Percentiles rank a stretch among this genome's conserved stretches.
Conservation (phyloP, 2,329 filamentous ascomycete species). For the Alternaria brassicicola region DNA sequence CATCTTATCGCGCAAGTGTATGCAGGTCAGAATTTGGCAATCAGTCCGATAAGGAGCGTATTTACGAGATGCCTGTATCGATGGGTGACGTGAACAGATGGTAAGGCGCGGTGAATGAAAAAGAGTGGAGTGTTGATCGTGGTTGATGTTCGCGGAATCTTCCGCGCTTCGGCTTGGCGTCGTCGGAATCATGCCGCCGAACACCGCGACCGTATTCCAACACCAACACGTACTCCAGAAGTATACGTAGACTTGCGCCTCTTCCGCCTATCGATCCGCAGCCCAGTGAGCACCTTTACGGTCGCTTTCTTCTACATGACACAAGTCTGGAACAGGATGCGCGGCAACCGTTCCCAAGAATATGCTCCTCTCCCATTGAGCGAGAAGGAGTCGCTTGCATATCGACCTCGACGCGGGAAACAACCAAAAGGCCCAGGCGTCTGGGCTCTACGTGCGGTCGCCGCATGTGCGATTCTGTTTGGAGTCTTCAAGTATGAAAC, state of each 20-base stretch:
- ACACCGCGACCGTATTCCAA: not conserved
- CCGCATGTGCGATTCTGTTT: conserved; percentile 29
- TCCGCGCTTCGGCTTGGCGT: not conserved
- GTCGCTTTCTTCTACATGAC: conserved; percentile 21
- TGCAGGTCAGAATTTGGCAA: not conserved
- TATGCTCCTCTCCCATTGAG: conserved; percentile 40
- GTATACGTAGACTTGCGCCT: not conserved
- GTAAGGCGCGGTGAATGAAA: not conserved
- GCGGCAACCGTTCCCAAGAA: conserved; percentile 26
- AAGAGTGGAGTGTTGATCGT: not conserved
- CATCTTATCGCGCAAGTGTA: conserved; percentile 6
- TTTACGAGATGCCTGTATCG: not conserved
- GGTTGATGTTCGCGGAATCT: conserved; percentile 2
- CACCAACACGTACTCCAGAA: not conserved
- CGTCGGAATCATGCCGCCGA: not conserved
- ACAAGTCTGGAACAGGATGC: conserved; percentile 39
- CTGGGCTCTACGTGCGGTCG: conserved; percentile 27
- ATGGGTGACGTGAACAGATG: conserved; percentile 1
- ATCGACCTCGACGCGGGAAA: conserved; percentile 23
- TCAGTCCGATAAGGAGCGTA: conserved; percentile 8
- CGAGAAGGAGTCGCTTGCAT: conserved; percentile 35
- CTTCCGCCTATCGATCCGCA: not conserved
- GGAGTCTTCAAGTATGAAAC: conserved; percentile 31
- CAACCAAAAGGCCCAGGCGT: conserved; percentile 14
- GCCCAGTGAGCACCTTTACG: not conserved